Conservation (phyloP, 2,329 filamentous ascomycete genomes). For the Ophiosphaerella narmari region DNA sequence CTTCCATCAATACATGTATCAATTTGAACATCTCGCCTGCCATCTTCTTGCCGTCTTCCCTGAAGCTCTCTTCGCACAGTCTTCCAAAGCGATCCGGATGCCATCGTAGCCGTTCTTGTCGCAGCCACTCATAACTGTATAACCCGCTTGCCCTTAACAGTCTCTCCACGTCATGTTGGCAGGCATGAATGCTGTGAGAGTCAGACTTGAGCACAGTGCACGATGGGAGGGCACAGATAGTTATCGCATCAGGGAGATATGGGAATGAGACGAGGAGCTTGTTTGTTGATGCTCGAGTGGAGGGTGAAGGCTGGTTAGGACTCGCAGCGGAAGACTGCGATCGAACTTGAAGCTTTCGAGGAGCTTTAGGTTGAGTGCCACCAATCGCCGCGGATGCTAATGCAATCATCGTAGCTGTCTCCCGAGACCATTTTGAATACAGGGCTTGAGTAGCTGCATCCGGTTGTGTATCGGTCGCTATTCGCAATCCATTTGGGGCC, state of each 20-base stretch:
- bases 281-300: slow-evolving; percentile 36
- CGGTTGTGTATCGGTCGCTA: slow-evolving; percentile 11
- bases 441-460: slow-evolving; percentile 26
- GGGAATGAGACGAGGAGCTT: slow-evolving; percentile 35
- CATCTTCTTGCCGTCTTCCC: slow-evolving; percentile 36
- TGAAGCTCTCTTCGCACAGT: slow-evolving; percentile 37
- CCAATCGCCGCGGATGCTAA: slow-evolving; percentile 30
- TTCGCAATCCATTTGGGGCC: neutral
- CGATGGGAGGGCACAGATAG: slow-evolving; percentile 26
- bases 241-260: slow-evolving; percentile 29
- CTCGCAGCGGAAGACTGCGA: slow-evolving; percentile 30
- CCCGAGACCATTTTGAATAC: slow-evolving; percentile 38
- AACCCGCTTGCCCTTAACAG: slow-evolving; percentile 36
- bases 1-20: slow-evolving; percentile 36
- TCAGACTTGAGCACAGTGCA: slow-evolving; percentile 33
- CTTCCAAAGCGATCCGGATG: slow-evolving; percentile 45
- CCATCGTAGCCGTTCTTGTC: slow-evolving; percentile 42
- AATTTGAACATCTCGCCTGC: slow-evolving; percentile 46
- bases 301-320: slow-evolving; percentile 15
- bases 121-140: slow-evolving; percentile 43
- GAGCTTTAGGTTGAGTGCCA: slow-evolving; percentile 15
- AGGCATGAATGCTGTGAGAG: slow-evolving; percentile 32
- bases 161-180: slow-evolving; percentile 41
- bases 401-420: slow-evolving; percentile 32
- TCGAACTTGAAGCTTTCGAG: slow-evolving; percentile 34